These are phyloP conservation scores for Solanum hybrid DNA, from an alignment of 305 asterid genomes.

Conservation along the genomic window DNA sequence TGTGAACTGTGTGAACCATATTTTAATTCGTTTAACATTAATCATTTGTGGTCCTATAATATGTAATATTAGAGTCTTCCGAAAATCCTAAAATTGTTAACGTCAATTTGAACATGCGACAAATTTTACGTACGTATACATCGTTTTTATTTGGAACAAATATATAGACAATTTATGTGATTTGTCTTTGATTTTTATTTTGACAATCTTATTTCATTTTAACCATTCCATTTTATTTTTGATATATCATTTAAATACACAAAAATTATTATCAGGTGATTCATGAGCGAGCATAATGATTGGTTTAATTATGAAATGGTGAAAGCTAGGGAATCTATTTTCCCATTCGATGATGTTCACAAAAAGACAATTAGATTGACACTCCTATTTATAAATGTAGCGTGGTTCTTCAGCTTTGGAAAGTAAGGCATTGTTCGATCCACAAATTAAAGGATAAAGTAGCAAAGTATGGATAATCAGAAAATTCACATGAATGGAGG, in stretches of 20 bases:
- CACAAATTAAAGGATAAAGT: neutral
- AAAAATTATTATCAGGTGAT: neutral
- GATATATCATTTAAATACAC: neutral
- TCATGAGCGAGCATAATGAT: neutral
- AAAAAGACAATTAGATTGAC: neutral
- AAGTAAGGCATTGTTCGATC: neutral
- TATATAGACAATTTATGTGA: neutral
- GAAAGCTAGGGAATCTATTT: neutral
- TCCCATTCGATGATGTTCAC: neutral
- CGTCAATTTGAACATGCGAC: neutral
- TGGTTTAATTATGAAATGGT: neutral
- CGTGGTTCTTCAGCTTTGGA: neutral
- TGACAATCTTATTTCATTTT: neutral
- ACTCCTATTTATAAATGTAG: neutral
- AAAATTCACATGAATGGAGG: slow-evolving; percentile 42
- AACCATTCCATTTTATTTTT: neutral
- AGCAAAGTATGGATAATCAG: neutral
- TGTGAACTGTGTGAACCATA: neutral
- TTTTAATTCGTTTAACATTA: neutral
- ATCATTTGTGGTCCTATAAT: neutral
- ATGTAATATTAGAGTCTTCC: neutral
- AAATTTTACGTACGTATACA: neutral
- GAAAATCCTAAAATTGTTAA: neutral
- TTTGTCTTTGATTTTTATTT: neutral
- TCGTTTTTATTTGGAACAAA: neutral